A percentile compares a stretch with the other conserved stretches of the same genome.
Conservation (phyloP, 2,329 filamentous ascomycete genomes). For the Aspergillus neoniger region DNA sequence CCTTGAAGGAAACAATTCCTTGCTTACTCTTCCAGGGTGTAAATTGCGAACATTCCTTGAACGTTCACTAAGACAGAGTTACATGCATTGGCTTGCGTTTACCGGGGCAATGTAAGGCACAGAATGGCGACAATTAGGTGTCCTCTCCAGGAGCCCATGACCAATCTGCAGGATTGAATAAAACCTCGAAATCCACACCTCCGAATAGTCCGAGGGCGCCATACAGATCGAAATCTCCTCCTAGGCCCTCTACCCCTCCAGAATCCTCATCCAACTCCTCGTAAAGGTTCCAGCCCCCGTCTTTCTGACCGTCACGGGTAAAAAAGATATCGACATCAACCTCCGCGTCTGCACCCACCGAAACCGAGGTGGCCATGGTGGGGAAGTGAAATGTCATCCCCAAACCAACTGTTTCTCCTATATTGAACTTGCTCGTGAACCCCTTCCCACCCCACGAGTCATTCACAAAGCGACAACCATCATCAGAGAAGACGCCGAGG, state of each 20-base stretch:
- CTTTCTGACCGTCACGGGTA: slow-evolving; percentile 57
- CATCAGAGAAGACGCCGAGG: slow-evolving; percentile 63
- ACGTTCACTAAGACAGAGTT: neutral
- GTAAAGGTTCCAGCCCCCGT: slow-evolving; percentile 60
- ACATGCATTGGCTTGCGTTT: neutral
- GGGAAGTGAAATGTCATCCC: slow-evolving; percentile 57
- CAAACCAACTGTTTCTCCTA: slow-evolving; percentile 60
- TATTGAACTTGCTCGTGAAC: slow-evolving; percentile 56
- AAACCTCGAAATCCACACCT: slow-evolving; percentile 61
- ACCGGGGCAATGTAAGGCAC: neutral
- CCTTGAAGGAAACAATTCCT: no score
- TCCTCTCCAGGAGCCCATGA: slow-evolving; percentile 36
- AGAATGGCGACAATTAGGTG: neutral
- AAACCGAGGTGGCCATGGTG: slow-evolving; percentile 34
- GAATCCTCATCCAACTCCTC: slow-evolving; percentile 60
- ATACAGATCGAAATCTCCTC: slow-evolving; percentile 67
- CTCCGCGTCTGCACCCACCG: slow-evolving; percentile 22
- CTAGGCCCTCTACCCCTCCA: slow-evolving; percentile 64
- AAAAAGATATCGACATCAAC: slow-evolving; percentile 59
- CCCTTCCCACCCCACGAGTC: slow-evolving; percentile 61
- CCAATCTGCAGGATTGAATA: slow-evolving; percentile 53
- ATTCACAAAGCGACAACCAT: slow-evolving; percentile 64
- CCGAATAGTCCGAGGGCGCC: slow-evolving; percentile 63
- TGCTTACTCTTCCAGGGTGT: no score
- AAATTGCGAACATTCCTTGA: no score